Conservation (phyloP, 2,329 filamentous ascomycete genomes). For the Ceratocystis papillata region DNA sequence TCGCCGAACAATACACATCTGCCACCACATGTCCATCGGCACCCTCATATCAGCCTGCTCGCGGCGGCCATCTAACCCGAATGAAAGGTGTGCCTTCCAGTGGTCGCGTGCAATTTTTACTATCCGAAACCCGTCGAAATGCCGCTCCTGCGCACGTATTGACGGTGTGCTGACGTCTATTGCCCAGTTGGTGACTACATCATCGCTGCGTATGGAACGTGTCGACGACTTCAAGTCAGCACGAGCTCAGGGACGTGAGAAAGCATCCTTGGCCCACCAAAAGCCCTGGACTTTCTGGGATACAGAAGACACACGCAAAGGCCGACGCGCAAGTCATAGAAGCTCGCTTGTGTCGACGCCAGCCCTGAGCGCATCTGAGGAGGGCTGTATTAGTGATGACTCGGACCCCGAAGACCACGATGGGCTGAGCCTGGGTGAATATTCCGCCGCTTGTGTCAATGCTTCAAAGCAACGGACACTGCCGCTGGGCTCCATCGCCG, state of each 20-base stretch:
- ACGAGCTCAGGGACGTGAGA: conserved; percentile 4
- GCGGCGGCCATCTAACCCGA: neutral
- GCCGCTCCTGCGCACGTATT: conserved; percentile 17
- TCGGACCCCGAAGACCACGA: conserved; percentile 17
- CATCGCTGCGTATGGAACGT: conserved; percentile 15
- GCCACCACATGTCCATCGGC: conserved; percentile 25
- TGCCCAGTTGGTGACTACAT: conserved; percentile 18
- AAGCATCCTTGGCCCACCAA: conserved; percentile 13
- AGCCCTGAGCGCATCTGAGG: neutral
- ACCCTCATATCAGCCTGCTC: conserved; percentile 22
- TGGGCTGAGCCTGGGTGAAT: neutral
- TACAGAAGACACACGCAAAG: conserved; percentile 15
- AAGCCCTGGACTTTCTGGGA: conserved; percentile 20
- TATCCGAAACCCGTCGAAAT: conserved; percentile 18
- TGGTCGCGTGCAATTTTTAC: conserved; percentile 25
- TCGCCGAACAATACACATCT: conserved; percentile 25
- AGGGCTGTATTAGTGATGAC: conserved; percentile 11
- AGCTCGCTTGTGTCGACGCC: neutral
- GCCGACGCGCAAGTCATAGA: neutral
- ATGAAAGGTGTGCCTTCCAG: conserved; percentile 17
- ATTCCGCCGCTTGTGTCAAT: conserved; percentile 4
- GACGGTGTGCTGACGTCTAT: conserved; percentile 19
- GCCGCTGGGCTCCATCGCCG: conserved; percentile 11
- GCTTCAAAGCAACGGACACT: conserved; percentile 3
- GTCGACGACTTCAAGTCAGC: conserved; percentile 14